Evolutionary conservation across 495 filamentous ascomycete species (phyloP), one percentile per base, ranked within the genome.

Genomic region (Extremus antarcticus): DNA sequence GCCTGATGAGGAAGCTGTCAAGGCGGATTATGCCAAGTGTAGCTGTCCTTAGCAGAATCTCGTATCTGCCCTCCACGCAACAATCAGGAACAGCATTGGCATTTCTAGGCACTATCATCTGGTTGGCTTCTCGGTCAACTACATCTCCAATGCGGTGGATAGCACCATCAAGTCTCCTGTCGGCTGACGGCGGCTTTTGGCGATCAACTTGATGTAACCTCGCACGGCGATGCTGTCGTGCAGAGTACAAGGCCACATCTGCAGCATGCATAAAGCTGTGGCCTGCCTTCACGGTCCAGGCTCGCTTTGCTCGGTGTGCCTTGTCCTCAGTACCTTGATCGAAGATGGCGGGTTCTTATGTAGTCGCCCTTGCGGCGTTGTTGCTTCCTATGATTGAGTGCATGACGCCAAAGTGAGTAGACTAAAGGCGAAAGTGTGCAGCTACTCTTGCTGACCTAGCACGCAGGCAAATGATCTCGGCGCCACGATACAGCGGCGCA

Each of bases 381-480:
- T 35, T 35, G 29, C 7, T 13, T 35, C 13, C 29, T 35, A 13
- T 4, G 13, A 13, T 35, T 7, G 4, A 13, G 29, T 35, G 29
- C 29, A 35, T 35, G 29, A 35, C 29, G 13, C 29, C 29, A 7
- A 4, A 35, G 29, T 35, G 29, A 35, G 29, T 35, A 35, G 29
- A n/a, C n/a, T n/a, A 13, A 35, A 35, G 29, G 29, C 29, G n/a
- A n/a, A 35, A 7, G 4, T 35, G 7, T 7, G 13, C 4, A 35
- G 13, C 29, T 4, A 35, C 29, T 35, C 29, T 7, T 4, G 29
- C 29, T 35, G 29, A 35, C n/a, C 13, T 4, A 35, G 29, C 4
- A 13, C 13, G 29, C 20, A 65, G 63, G 43, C 53, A 57, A 47
- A 58, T 65, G 59, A 47, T 65, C n/a, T 43, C 60, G 17, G 57